Base-by-base conservation (phyloP, 768 basidiomycete genomes). In the Pleurotus cornucopiae region DNA sequence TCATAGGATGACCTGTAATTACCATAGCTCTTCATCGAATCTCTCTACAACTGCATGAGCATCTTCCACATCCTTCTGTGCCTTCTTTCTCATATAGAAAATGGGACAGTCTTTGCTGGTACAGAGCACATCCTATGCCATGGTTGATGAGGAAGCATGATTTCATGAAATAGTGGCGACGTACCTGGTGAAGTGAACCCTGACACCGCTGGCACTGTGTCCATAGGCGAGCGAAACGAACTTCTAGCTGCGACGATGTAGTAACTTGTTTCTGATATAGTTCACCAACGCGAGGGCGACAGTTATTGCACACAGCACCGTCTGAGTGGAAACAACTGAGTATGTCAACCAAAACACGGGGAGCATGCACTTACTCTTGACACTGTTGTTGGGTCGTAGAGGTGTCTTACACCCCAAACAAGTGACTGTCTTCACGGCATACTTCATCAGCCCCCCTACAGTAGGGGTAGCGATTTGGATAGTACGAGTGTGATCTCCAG, bases 171-270 rank as follows among this genome's bases (percentile, higher is more conserved):
- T 3, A 44, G 13, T 25, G 1, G 25, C 21, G 12, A 61, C 69
- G 25, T 57, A 88, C 88, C 76, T 97, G 94, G 73, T 99, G 97
- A 47, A 99, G 76, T 14, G 97, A 99, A 12, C 97, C 97, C 67
- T 99, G 97, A 76, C 97, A 99, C 21, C 97, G 83, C 66, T 99
- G 97, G 63, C 97, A 99, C 66, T 98, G 96, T 1, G 97, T 98
- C 97, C 97, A 99, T 20, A 99, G 69, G 48, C 95, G 83, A 16
- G 96, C 90, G 69, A 97, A 98, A 46, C 91, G 85, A 5, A 95
- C 87, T 76, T 99, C 93, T 45, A 88, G 75, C 18, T 84, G 82
- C 0, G 95, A 94, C 0, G 90, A 83, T 5, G 74, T 73, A 4
- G 78, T 64, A 39, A 90, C 81, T 67, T 98, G 96, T 67, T 94